A percentile compares a stretch with the other conserved stretches of the same genome.
These are phyloP conservation scores for Prunella vulgaris DNA, from an alignment of 257 asterid species.

Conservation along the genomic window DNA sequence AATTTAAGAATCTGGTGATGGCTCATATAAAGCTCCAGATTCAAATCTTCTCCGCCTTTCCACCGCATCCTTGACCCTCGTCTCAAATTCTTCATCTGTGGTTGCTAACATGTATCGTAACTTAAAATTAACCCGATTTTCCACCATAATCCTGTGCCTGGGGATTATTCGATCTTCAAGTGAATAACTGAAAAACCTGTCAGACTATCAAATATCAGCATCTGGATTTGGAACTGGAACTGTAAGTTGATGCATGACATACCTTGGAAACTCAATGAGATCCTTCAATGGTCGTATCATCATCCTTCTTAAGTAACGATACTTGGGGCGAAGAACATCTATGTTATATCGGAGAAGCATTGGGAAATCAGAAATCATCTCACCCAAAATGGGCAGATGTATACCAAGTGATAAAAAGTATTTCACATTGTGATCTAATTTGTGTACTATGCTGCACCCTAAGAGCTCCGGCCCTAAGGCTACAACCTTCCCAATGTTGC, in stretches of 20 bases:
- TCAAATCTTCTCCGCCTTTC: constrained; percentile 69
- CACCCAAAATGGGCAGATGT: constrained; percentile 53
- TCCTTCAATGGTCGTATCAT: constrained; percentile 87
- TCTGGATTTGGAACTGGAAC: neutral
- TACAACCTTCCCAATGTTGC: constrained; percentile 72
- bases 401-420: constrained; percentile 86
- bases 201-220: neutral
- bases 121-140: constrained; percentile 70
- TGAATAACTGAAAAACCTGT: constrained; percentile 96
- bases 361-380: constrained; percentile 82
- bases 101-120: constrained; percentile 66
- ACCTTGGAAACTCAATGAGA: constrained; percentile 93
- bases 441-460: constrained; percentile 85
- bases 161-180: constrained; percentile 78
- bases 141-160: constrained; percentile 68
- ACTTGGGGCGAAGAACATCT: constrained; percentile 85
- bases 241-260: constrained; percentile 19
- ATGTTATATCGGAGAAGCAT: constrained; percentile 74
- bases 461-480: constrained; percentile 78
- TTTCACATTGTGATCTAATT: constrained; percentile 80
- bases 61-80: constrained; percentile 50
- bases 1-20: constrained; percentile 14
- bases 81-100: constrained; percentile 68
- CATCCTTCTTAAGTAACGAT: constrained; percentile 68
- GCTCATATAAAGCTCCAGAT: constrained; percentile 36